Evolutionary conservation across 2,329 filamentous ascomycete species (phyloP).

Genomic region (Cadophora malorum): DNA sequence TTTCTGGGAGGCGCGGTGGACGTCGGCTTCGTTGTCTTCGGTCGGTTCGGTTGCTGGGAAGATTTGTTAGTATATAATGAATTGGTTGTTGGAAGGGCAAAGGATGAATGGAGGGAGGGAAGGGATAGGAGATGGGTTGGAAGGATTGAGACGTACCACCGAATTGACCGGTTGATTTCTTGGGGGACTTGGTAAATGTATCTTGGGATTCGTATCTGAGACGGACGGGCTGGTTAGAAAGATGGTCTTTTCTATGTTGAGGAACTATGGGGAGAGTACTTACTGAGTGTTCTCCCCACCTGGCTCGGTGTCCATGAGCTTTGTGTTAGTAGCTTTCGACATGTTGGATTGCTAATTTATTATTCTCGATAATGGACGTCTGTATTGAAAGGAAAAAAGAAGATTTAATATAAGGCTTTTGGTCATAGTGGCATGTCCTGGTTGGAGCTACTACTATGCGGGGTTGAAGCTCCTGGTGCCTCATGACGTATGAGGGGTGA

Average conservation of each 20-base stretch:
- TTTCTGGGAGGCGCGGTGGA: slow-evolving; percentile 34
- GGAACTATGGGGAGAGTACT: slow-evolving; percentile 28
- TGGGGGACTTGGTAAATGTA: slow-evolving; percentile 54
- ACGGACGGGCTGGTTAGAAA: not conserved
- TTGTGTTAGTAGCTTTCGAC: slow-evolving; percentile 31
- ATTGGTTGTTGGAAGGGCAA: not conserved
- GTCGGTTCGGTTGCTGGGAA: slow-evolving; percentile 1
- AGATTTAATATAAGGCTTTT: too few species aligned
- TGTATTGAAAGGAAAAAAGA: not conserved
- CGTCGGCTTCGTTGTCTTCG: slow-evolving; percentile 21
- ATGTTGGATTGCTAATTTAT: slow-evolving; percentile 12
- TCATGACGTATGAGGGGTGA: slow-evolving; percentile 28
- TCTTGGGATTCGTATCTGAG: slow-evolving; percentile 57
- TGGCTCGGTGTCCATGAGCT: slow-evolving; percentile 63
- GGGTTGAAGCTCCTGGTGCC: slow-evolving; percentile 4
- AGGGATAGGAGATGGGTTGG: too few species aligned
- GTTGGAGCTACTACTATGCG: not conserved
- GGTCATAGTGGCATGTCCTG: not conserved
- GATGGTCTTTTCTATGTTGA: not conserved
- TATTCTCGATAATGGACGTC: not conserved
- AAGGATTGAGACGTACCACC: slow-evolving; percentile 50
- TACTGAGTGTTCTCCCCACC: slow-evolving; percentile 67
- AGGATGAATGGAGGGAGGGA: not conserved
- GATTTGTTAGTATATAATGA: not conserved
- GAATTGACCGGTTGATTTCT: slow-evolving; percentile 63